These are phyloP conservation scores for Rachicladosporium sp. DNA, from an alignment of 2,329 filamentous ascomycete species.

Conservation along the genomic window DNA sequence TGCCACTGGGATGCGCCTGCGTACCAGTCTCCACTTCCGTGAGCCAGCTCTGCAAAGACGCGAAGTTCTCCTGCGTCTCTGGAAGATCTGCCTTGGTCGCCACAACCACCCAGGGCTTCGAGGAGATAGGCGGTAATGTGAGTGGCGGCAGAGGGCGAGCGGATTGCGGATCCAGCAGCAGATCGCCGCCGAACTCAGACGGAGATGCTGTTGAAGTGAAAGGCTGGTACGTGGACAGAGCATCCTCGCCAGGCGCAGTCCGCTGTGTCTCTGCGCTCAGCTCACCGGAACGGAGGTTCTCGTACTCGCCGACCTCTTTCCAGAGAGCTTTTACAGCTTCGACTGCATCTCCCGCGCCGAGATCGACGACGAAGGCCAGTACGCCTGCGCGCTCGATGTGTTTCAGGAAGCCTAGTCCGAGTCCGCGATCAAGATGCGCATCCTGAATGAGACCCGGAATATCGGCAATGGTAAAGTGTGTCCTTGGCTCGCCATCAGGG, in stretches of 20 bases:
- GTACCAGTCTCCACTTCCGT: conserved; percentile 49
- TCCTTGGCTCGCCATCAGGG: conserved; percentile 44
- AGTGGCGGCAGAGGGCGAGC: conserved; percentile 32
- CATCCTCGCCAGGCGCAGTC: conserved; percentile 35
- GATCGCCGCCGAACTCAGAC: not conserved
- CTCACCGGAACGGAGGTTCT: conserved; percentile 64
- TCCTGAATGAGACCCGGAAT: conserved; percentile 89
- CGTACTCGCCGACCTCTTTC: conserved; percentile 83
- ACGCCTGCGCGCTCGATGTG: conserved; percentile 91
- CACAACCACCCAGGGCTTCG: conserved; percentile 93
- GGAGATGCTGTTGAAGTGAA: conserved; percentile 25
- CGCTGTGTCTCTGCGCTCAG: conserved; percentile 51
- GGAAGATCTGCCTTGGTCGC: conserved; percentile 84
- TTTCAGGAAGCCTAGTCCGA: conserved; percentile 82
- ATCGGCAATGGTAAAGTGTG: conserved; percentile 84
- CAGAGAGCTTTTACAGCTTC: conserved; percentile 68
- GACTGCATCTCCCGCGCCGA: conserved; percentile 68
- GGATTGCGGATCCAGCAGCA: conserved; percentile 14
- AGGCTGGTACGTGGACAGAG: conserved; percentile 32
- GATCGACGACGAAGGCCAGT: conserved; percentile 84
- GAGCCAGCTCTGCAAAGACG: conserved; percentile 57
- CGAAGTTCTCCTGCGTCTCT: conserved; percentile 67
- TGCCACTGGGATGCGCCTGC: conserved; percentile 60
- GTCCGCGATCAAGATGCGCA: conserved; percentile 79
- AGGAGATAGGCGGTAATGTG: conserved; percentile 60